phyloP scores from a whole-genome alignment of 345 rosid genomes.

The Schrenkiella parvula region DNA sequence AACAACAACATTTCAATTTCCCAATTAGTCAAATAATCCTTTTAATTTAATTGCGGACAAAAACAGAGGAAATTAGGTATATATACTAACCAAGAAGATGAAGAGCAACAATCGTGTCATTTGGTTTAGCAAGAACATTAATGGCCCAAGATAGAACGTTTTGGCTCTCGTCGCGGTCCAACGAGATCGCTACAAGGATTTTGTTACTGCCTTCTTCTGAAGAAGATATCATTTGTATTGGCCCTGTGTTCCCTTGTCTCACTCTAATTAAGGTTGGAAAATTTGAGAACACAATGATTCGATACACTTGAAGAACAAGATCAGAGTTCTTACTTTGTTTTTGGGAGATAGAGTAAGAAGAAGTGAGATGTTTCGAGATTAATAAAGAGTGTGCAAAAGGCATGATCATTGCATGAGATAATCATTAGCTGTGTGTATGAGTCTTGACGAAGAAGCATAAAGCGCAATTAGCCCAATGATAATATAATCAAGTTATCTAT shows the following conservation, averaged over 20 bases:
- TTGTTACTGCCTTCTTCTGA: constrained; percentile 41
- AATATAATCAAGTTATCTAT: constrained; percentile 10
- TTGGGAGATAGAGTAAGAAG: constrained; percentile 10
- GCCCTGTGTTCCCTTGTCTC: neutral
- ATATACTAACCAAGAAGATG: constrained; percentile 60
- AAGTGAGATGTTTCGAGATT: constrained; percentile 22
- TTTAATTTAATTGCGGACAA: neutral
- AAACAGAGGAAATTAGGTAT: neutral
- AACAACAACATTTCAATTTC: neutral
- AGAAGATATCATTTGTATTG: constrained; percentile 41
- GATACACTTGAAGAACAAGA: constrained; percentile 24
- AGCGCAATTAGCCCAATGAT: constrained; percentile 12
- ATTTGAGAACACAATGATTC: constrained; percentile 16
- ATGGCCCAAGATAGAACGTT: constrained; percentile 81
- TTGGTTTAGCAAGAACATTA: constrained; percentile 65
- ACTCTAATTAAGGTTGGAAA: neutral
- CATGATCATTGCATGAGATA: constrained; percentile 33
- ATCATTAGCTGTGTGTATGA: constrained; percentile 46
- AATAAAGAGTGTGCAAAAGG: constrained; percentile 29
- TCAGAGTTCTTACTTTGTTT: constrained; percentile 7
- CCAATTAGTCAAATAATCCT: neutral
- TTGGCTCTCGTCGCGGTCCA: constrained; percentile 53
- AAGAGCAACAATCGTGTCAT: constrained; percentile 66
- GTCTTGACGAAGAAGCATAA: constrained; percentile 65
- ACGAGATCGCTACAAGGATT: constrained; percentile 69